phyloP scores from a whole-genome alignment of 2,329 filamentous ascomycete species.

The Dendryphion nanum region DNA sequence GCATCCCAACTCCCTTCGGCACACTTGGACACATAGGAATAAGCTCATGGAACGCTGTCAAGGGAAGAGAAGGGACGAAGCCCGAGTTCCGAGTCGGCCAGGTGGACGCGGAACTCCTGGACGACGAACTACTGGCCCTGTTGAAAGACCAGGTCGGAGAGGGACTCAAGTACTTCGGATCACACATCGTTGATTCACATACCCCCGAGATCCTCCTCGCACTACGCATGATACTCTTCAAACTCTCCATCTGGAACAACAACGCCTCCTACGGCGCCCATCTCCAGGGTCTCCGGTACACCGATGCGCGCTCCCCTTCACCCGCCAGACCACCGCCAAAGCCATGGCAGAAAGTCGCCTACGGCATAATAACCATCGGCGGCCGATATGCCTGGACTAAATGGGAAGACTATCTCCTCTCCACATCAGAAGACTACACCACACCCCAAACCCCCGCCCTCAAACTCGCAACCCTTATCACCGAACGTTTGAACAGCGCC shows the following conservation, averaged over 20 bases:
- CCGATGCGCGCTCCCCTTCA: constrained; percentile 68
- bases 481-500: constrained; percentile 65
- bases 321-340: constrained; percentile 64
- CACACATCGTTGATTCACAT: constrained; percentile 80
- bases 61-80: constrained; percentile 72
- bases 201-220: constrained; percentile 77
- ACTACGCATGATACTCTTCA: constrained; percentile 80
- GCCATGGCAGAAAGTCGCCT: constrained; percentile 78
- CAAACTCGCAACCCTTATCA: constrained; percentile 63
- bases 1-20: constrained; percentile 58
- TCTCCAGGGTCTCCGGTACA: constrained; percentile 86
- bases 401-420: constrained; percentile 84
- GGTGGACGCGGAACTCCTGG: constrained; percentile 90
- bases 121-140: constrained; percentile 86
- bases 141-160: constrained; percentile 84
- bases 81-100: constrained; percentile 93
- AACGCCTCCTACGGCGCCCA: constrained; percentile 92
- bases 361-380: constrained; percentile 81
- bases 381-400: constrained; percentile 88
- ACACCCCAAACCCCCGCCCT: constrained; percentile 50
- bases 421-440: constrained; percentile 73
- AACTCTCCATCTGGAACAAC: constrained; percentile 95
- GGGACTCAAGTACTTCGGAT: constrained; percentile 79
- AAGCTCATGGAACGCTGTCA: constrained; percentile 67
- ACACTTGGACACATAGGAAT: constrained; percentile 51